A percentile compares a stretch with the other conserved stretches of the same genome.
These are phyloP conservation scores for Suhomyces bribrorum DNA, from an alignment of 1,139 yeast genomes.

Conservation along the genomic window DNA sequence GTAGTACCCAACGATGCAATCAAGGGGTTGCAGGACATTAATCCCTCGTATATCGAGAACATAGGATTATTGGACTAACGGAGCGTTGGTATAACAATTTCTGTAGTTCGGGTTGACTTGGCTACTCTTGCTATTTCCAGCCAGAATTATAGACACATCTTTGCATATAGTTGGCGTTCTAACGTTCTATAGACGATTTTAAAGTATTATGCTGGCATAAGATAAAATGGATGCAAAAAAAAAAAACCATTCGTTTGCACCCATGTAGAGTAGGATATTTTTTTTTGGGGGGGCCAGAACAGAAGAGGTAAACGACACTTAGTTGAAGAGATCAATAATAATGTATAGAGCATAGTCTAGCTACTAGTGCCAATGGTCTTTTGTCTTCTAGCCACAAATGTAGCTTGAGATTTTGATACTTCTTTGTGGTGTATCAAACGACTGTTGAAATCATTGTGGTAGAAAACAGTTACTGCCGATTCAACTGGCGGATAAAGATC, in stretches of 20 bases:
- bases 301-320: too few species aligned
- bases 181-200: neutral
- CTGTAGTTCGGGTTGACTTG: slow-evolving; percentile 1
- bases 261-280: neutral
- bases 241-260: neutral
- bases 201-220: neutral
- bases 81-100: slow-evolving; percentile 58
- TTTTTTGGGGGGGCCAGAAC: too few species aligned
- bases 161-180: neutral
- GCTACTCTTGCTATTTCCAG: neutral
- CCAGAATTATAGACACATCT: neutral
- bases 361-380: too few species aligned
- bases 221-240: slow-evolving; percentile 1
- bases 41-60: slow-evolving; percentile 22
- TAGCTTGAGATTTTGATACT: too few species aligned
- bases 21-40: slow-evolving; percentile 60
- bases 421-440: too few species aligned
- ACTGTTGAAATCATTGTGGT: too few species aligned
- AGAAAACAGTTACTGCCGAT: too few species aligned
- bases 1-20: slow-evolving; percentile 46
- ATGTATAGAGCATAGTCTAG: too few species aligned
- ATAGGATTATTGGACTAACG: slow-evolving; percentile 54
- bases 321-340: too few species aligned
- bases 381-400: too few species aligned
- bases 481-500: too few species aligned